phyloP scores from a whole-genome alignment of 345 rosid genomes.

The Lumnitzera racemosa region DNA sequence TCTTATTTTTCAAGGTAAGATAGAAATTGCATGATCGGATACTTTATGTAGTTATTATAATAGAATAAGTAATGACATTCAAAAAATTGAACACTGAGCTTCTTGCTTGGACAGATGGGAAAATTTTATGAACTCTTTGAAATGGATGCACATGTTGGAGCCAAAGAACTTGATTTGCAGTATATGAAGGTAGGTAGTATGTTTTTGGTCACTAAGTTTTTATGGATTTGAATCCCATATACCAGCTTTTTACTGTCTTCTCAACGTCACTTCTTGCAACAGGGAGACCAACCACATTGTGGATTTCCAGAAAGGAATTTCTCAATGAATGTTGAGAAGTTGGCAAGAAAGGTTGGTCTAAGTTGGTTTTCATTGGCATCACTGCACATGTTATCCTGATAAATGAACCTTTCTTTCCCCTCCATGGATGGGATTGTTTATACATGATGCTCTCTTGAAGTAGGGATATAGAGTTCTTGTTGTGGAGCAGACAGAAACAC shows the following conservation, averaged over 20 bases:
- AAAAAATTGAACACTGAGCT: not conserved
- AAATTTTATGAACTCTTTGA: constrained; percentile 97
- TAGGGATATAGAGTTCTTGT: constrained; percentile 98
- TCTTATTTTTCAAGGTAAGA: constrained; percentile 85
- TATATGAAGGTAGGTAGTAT: constrained; percentile 98
- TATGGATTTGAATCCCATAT: not conserved
- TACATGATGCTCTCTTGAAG: constrained; percentile 17
- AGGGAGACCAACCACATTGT: constrained; percentile 99
- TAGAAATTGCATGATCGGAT: no score
- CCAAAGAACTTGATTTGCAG: constrained; percentile 85
- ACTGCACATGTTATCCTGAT: constrained; percentile 5
- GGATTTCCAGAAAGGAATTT: constrained; percentile 98
- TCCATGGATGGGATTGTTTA: constrained; percentile 11
- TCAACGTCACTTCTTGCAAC: not conserved
- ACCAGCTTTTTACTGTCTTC: not conserved
- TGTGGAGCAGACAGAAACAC: constrained; percentile 96
- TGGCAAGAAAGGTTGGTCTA: constrained; percentile 76
- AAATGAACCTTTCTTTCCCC: constrained; percentile 1
- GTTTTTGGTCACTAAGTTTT: constrained; percentile 1
- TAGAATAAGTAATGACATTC: not conserved
- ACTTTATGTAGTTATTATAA: not conserved
- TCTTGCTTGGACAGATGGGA: constrained; percentile 66
- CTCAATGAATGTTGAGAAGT: constrained; percentile 77
- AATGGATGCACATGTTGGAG: constrained; percentile 98
- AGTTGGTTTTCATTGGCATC: not conserved